Evolutionary conservation across 805 yeast genomes (phyloP), one percentile per base, ranked within the genome.

Genomic region (Candida glaebosa): DNA sequence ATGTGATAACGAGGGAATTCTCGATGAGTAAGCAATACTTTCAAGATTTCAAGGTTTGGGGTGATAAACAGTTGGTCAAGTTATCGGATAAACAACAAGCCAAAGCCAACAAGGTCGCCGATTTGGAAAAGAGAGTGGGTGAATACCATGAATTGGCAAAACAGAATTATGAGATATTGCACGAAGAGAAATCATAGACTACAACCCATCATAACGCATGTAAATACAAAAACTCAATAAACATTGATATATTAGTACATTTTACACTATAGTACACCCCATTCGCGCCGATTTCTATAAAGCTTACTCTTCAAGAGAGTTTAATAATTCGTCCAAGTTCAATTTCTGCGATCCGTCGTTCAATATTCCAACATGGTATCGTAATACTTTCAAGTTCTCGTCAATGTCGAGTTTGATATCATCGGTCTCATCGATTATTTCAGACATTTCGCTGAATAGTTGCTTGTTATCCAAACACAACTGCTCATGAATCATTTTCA

Each of bases 41-140:
- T 79, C 86, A 86, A 62, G 85, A 83, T 55, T 85, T 76, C 66
- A 70, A 81, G 58, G 79, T 85, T 52, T 84, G 84, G 78, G 91
- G 90, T 39, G 90, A 85, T 56, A 75, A 81, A 63, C 65, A 73
- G 38, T 64, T 84, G 63, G 78, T 84, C 36, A 82, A 75, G 40
- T 50, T 59, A 42, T 60, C 69, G 24, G 68, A 65, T 26, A 65
- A 63, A 45, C 60, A 63, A 49, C 50, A 56, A 51, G 48, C 44
- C 38, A 65, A 63, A 52, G 56, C 52, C 39, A 56, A 56, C 40
- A 58, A 61, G 50, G 43, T 50, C 38, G 44, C 38, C 22, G 63
- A 58, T 14, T 66, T 69, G 52, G 65, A 64, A 47, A 68, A 67
- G 64, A 67, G 66, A 54, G 69, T 69, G 33, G 54, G 52, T 18